Base-by-base conservation (phyloP, 148 eudicot genomes). In the Rheum nobile region DNA sequence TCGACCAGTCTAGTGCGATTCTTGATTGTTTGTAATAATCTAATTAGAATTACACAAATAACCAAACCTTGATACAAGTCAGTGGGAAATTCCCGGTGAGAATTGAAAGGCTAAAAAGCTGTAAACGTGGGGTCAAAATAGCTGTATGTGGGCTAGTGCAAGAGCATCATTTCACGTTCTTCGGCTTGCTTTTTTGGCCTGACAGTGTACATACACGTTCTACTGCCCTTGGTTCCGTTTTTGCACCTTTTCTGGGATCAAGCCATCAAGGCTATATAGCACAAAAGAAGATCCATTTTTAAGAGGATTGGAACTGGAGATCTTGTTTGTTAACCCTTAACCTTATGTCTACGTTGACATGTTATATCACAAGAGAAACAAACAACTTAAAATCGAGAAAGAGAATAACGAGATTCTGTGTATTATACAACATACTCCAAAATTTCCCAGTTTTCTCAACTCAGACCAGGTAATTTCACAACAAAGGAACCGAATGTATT, bases 91-190 rank as follows among this genome's bases (percentile, higher is more conserved):
- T n/a, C n/a, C n/a, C n/a, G 46, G 2, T 16, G 13, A 43, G 52
- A 46, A 46, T 17, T 46, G 52, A 16, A 46, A 46, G 52, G 16
- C 46, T 1, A 41, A 43, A 10, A 43, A 43, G 46, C n/a, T n/a
- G n/a, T n/a, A n/a, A n/a, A n/a, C n/a, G n/a, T n/a, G n/a, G n/a
- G n/a, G n/a, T 4, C 2, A 35, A 35, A 35, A 35, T 35, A 35
- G 67, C 67, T 61, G 67, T 32, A 28, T 0, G 67, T 28, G 67
- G 67, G 67, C 67, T 28, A 61, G 34, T 29, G 67, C 37, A 61
- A 13, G 35, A 61, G 67, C 67, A 61, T 61, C 67, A 61, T 61
- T 61, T 61, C 67, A 29, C 67, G 67, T 61, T 61, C 29, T 14
- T 29, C 19, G 37, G 16, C 19, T 61, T 28, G 19, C 37, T 61